phyloP scores from a whole-genome alignment of 495 filamentous ascomycete species.

The Talaromyces wortmannii region DNA sequence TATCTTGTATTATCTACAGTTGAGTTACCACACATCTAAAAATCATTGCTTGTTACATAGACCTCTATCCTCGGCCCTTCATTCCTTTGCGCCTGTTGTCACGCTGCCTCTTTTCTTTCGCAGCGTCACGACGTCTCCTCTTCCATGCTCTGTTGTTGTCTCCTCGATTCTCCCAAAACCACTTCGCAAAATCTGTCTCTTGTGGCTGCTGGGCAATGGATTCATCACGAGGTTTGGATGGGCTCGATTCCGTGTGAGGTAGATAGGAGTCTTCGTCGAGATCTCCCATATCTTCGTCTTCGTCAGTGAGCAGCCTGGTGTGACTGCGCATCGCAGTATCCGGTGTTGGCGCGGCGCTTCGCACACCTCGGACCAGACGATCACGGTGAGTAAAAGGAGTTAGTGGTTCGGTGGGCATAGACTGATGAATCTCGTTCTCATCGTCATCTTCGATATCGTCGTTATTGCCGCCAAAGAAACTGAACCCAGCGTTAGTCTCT shows the following conservation, averaged over 20 bases:
- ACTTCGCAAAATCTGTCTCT: conserved; percentile 72
- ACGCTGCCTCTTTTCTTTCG: conserved; percentile 81
- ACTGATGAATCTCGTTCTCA: conserved; percentile 11
- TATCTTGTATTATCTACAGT: no score
- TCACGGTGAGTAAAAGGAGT: conserved; percentile 78
- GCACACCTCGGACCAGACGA: conserved; percentile 59
- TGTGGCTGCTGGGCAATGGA: conserved; percentile 18
- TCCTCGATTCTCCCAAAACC: conserved; percentile 88
- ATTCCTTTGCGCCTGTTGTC: conserved; percentile 64
- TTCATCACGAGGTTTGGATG: conserved; percentile 12
- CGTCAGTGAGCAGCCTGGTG: conserved; percentile 22
- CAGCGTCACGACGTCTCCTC: conserved; percentile 66
- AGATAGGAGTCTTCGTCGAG: conserved; percentile 7
- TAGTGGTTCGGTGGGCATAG: conserved; percentile 45
- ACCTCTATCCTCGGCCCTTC: conserved; percentile 31
- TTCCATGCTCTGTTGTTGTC: conserved; percentile 92
- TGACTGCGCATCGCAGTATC: conserved; percentile 72
- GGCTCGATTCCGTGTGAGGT: conserved; percentile 5
- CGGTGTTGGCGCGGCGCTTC: conserved; percentile 89
- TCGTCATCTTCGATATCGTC: conserved; percentile 44
- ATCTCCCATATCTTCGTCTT: conserved; percentile 26
- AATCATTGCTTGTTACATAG: background rate
- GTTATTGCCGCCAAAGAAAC: conserved; percentile 46
- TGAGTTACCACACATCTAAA: no score
- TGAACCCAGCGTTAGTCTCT: conserved; percentile 48